Percentiles rank a stretch among this genome's conserved stretches.
Evolutionary conservation across 2,329 filamentous ascomycete genomes (phyloP).

Genomic region (Pseudocercospora ulei): DNA sequence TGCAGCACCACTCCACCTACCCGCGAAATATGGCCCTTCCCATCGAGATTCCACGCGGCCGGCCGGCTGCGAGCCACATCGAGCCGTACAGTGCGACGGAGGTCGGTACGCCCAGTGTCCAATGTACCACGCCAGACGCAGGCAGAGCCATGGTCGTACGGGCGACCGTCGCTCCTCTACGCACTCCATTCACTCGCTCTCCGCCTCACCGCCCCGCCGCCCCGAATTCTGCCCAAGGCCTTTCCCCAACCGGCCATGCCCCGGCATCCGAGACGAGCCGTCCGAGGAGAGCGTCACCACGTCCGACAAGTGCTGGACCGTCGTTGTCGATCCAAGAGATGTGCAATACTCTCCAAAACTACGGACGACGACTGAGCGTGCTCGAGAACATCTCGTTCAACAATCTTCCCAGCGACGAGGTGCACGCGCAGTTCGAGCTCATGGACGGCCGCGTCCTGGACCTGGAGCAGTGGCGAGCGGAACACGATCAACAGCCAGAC

Average conservation of each 20-base stretch:
- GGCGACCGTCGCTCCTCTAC: constrained; percentile 1
- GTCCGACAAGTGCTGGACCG: constrained; percentile 15
- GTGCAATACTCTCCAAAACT: constrained; percentile 43
- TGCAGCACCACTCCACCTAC: constrained; percentile 8
- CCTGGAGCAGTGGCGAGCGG: constrained; percentile 48
- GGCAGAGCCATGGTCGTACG: constrained; percentile 10
- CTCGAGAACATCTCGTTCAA: constrained; percentile 64
- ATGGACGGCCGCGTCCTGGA: constrained; percentile 59
- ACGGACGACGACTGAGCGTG: constrained; percentile 53
- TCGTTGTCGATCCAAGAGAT: constrained; percentile 38
- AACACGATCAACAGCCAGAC: constrained; percentile 24
- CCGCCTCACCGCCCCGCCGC: background rate
- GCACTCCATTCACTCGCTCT: background rate
- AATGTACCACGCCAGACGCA: constrained; percentile 37
- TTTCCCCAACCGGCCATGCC: constrained; percentile 7
- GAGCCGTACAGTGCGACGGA: constrained; percentile 43
- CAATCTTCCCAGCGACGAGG: constrained; percentile 56
- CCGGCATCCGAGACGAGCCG: constrained; percentile 9
- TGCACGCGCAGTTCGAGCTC: constrained; percentile 57
- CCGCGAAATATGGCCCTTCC: constrained; percentile 28
- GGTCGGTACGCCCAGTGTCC: constrained; percentile 38
- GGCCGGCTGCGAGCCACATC: constrained; percentile 18
- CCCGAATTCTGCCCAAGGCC: constrained; percentile 8
- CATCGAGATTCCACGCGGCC: constrained; percentile 24
- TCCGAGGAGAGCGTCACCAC: constrained; percentile 7